These are phyloP conservation scores for Verticillium klebahnii DNA, from an alignment of 2,329 filamentous ascomycete genomes.

Conservation along the genomic window DNA sequence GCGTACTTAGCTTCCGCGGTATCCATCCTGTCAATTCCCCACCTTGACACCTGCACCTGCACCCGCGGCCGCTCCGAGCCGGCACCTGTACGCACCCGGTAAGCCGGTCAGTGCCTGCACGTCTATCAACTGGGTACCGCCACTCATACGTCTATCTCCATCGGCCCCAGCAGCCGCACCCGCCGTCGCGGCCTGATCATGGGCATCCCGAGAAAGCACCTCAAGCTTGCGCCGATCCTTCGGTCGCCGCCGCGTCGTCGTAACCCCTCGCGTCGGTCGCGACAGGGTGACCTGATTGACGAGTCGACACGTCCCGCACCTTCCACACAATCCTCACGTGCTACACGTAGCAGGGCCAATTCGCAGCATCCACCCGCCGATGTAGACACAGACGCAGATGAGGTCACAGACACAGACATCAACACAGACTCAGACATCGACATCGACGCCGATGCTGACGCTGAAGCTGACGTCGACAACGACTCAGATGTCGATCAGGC, in stretches of 20 bases:
- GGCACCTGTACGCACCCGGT: not conserved
- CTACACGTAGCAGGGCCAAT: not conserved
- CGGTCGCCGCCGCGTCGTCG: not conserved
- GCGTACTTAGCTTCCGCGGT: too few relatives aligned
- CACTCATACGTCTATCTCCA: not conserved
- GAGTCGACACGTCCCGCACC: not conserved
- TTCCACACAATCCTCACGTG: not conserved
- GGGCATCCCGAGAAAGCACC: not conserved
- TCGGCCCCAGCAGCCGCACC: not conserved
- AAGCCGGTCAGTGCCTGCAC: not conserved
- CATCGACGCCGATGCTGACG: too few relatives aligned
- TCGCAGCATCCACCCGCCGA: not conserved
- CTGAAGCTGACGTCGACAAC: not conserved
- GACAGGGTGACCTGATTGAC: not conserved
- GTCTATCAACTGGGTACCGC: not conserved
- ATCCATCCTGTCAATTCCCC: not conserved
- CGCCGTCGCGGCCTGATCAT: not conserved
- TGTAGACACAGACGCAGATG: not conserved
- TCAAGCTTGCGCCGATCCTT: not conserved
- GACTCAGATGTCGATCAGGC: not conserved
- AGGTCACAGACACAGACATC: too few relatives aligned
- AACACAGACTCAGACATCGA: too few relatives aligned
- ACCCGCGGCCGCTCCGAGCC: too few relatives aligned
- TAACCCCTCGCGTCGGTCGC: not conserved
- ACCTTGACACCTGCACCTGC: not conserved